Evolutionary conservation across 2,329 filamentous ascomycete genomes (phyloP).

Genomic region (Penicillium brasilianum): DNA sequence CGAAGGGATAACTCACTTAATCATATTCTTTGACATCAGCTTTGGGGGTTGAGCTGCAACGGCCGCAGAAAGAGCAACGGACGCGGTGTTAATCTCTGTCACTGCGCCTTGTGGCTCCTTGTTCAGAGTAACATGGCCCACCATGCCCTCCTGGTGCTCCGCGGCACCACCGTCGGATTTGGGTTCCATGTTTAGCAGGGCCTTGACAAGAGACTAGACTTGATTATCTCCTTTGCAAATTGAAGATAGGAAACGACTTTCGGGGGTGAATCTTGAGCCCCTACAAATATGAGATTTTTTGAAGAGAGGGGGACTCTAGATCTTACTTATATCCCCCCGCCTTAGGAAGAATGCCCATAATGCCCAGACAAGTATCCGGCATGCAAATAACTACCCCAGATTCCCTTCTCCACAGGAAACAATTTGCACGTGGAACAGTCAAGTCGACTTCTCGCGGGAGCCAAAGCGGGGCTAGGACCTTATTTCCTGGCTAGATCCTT

Average conservation of each 20-base stretch:
- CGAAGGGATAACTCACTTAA: background rate
- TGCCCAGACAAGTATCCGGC: too few relatives aligned
- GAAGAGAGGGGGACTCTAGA: background rate
- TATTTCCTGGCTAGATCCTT: background rate
- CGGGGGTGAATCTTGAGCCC: too few relatives aligned
- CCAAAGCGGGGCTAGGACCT: background rate
- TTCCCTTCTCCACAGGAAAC: background rate
- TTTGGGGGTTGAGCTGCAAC: background rate
- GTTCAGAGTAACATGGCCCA: constrained; percentile 3
- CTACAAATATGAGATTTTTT: too few relatives aligned
- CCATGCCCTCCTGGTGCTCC: background rate
- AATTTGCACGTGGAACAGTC: background rate
- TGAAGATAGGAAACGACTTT: background rate
- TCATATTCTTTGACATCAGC: constrained; percentile 7
- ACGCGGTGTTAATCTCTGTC: constrained; percentile 2
- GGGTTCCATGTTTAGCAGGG: background rate
- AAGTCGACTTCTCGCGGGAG: background rate
- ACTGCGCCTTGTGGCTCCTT: background rate
- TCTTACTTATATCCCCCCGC: background rate
- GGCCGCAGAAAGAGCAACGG: constrained; percentile 5
- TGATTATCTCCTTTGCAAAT: background rate
- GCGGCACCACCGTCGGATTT: background rate
- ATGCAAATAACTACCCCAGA: too few relatives aligned
- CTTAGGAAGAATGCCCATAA: background rate
- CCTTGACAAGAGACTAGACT: background rate